Evolutionary conservation across 768 basidiomycete genomes (phyloP).

Genomic region (Mycena galericulata): DNA sequence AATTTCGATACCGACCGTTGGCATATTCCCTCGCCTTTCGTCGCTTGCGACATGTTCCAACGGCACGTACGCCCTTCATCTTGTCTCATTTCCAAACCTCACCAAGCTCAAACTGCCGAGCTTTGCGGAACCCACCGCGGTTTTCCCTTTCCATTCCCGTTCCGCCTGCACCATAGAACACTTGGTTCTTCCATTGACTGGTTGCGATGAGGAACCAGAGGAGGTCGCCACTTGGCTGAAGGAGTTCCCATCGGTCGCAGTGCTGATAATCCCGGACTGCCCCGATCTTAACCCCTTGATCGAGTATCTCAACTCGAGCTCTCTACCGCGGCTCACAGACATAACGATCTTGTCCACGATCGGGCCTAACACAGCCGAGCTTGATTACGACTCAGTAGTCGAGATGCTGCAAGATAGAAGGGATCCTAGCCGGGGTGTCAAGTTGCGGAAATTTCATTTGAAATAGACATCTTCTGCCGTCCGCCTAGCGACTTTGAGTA

Average conservation of each 20-base stretch:
- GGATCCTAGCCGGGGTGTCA: not conserved
- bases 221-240: not conserved
- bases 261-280: not conserved
- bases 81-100: not conserved
- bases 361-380: not conserved
- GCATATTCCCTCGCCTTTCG: not conserved
- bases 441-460: no score
- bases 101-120: not conserved
- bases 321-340: not conserved
- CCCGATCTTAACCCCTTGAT: not conserved
- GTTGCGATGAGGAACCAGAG: not conserved
- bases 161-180: constrained; percentile 5
- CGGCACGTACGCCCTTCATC: not conserved
- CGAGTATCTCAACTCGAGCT: not conserved
- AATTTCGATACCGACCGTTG: not conserved
- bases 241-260: not conserved
- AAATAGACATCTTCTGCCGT: no score
- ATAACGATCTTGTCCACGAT: not conserved
- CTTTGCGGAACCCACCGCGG: not conserved
- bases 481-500: not conserved
- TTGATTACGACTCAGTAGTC: not conserved
- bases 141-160: not conserved
- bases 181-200: not conserved
- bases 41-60: not conserved
- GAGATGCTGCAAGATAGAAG: not conserved